These are phyloP conservation scores for Hypoxylon crocopeplum DNA, from an alignment of 495 filamentous ascomycete genomes.

Conservation along the genomic window DNA sequence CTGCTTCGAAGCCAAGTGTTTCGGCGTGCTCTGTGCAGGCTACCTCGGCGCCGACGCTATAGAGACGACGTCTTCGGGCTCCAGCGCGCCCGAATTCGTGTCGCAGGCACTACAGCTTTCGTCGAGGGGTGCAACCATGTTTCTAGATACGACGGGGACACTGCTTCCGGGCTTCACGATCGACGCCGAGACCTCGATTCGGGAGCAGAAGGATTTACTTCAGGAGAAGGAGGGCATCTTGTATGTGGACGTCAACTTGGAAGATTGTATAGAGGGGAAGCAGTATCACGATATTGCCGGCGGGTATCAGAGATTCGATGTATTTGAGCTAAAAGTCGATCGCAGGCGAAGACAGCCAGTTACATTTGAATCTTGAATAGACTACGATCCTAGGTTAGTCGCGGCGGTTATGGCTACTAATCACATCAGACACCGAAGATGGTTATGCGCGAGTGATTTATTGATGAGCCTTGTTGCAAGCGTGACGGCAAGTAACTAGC, in stretches of 20 bases:
- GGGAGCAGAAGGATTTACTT: slow-evolving; percentile 37
- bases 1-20: slow-evolving; percentile 56
- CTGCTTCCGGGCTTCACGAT: slow-evolving; percentile 38
- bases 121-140: slow-evolving; percentile 44
- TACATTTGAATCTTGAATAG: slow-evolving; percentile 17
- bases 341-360: slow-evolving; percentile 28
- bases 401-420: too few species aligned
- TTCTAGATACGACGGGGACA: slow-evolving; percentile 49
- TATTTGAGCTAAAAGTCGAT: slow-evolving; percentile 51
- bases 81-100: slow-evolving; percentile 14
- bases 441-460: too few species aligned
- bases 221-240: slow-evolving; percentile 48
- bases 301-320: slow-evolving; percentile 52
- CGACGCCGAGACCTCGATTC: slow-evolving; percentile 6
- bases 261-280: slow-evolving; percentile 50
- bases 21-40: slow-evolving; percentile 48
- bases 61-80: slow-evolving; percentile 15
- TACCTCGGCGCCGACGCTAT: slow-evolving; percentile 41
- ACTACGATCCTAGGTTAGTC: too few species aligned
- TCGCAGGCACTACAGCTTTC: slow-evolving; percentile 23
- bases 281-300: slow-evolving; percentile 55
- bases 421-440: too few species aligned
- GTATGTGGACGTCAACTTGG: slow-evolving; percentile 52
- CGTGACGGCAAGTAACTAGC: too few species aligned
- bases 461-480: too few species aligned